Conservation (phyloP, 192 early-diverging fungal genomes). For the Chytriomyces hyalinus region DNA sequence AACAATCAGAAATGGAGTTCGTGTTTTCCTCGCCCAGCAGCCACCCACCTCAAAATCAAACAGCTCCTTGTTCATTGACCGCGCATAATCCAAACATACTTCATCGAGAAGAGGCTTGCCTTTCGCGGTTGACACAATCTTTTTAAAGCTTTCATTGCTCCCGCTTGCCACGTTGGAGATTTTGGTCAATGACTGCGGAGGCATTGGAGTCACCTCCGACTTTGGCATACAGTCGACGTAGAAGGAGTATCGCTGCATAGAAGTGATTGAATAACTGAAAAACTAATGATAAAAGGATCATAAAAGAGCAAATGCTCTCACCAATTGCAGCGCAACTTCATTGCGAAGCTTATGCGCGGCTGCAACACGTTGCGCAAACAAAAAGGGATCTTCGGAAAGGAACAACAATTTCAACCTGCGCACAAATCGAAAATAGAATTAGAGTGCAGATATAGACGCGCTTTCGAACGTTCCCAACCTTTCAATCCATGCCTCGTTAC, state of each 20-base stretch:
- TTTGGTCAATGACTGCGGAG: slow-evolving; percentile 28
- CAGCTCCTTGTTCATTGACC: slow-evolving; percentile 56
- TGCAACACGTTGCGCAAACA: slow-evolving; percentile 51
- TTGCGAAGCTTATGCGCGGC: slow-evolving; percentile 46
- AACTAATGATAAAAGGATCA: neutral
- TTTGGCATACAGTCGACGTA: slow-evolving; percentile 63
- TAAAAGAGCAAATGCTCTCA: slow-evolving; percentile 22
- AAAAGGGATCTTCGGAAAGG: slow-evolving; percentile 59
- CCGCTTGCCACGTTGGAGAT: slow-evolving; percentile 37
- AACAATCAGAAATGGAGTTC: too few relatives aligned
- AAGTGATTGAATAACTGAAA: neutral
- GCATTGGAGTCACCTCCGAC: slow-evolving; percentile 40
- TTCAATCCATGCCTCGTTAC: slow-evolving; percentile 55
- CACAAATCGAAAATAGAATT: neutral
- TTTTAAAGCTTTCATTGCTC: slow-evolving; percentile 30
- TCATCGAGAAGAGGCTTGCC: slow-evolving; percentile 47
- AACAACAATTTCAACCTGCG: slow-evolving; percentile 57
- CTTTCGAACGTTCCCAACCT: slow-evolving; percentile 35
- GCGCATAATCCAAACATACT: slow-evolving; percentile 51
- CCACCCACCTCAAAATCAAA: slow-evolving; percentile 55
- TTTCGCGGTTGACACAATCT: slow-evolving; percentile 1
- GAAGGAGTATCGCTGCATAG: slow-evolving; percentile 48
- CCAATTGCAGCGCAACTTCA: slow-evolving; percentile 42
- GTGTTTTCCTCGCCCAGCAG: neutral
- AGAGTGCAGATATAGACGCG: slow-evolving; percentile 5